These are phyloP conservation scores for Raffaelea arxii DNA, from an alignment of 2,329 filamentous ascomycete genomes.

Conservation along the genomic window DNA sequence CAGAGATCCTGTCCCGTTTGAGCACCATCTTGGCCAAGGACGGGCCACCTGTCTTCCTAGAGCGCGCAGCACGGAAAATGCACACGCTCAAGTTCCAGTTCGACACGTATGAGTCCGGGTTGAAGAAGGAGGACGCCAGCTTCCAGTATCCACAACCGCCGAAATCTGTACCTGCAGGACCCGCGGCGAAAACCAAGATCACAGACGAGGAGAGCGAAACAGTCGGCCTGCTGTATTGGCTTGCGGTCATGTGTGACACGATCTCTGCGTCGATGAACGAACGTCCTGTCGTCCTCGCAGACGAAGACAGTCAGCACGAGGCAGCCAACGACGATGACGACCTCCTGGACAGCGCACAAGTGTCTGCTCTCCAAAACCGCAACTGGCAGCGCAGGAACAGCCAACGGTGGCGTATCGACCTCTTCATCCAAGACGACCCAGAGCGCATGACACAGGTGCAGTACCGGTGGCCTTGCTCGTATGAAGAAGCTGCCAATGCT, in stretches of 20 bases:
- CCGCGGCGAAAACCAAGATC: neutral
- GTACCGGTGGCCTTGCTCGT: slow-evolving; percentile 43
- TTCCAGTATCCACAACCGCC: neutral
- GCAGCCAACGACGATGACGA: slow-evolving; percentile 16
- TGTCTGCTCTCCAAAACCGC: neutral
- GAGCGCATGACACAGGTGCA: slow-evolving; percentile 12
- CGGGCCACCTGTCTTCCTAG: slow-evolving; percentile 24
- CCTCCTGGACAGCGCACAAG: neutral
- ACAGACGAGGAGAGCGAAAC: slow-evolving; percentile 26
- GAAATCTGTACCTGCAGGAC: neutral
- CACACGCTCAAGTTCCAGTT: slow-evolving; percentile 26
- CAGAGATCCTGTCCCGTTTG: slow-evolving; percentile 10
- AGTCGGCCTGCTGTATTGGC: slow-evolving; percentile 45
- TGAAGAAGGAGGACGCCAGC: neutral
- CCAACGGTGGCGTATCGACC: slow-evolving; percentile 20
- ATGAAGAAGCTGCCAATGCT: slow-evolving; percentile 37
- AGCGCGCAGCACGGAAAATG: slow-evolving; percentile 28
- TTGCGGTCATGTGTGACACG: slow-evolving; percentile 50
- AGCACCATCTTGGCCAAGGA: slow-evolving; percentile 14
- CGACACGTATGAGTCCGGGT: slow-evolving; percentile 14
- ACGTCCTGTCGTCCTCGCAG: slow-evolving; percentile 25
- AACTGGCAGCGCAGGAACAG: neutral
- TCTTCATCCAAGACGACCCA: slow-evolving; percentile 25
- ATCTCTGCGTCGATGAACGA: slow-evolving; percentile 42
- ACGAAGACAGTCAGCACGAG: slow-evolving; percentile 30